Evolutionary conservation across 1,284 basidiomycete species (phyloP).

Genomic region (Leccinum subspadiceum): DNA sequence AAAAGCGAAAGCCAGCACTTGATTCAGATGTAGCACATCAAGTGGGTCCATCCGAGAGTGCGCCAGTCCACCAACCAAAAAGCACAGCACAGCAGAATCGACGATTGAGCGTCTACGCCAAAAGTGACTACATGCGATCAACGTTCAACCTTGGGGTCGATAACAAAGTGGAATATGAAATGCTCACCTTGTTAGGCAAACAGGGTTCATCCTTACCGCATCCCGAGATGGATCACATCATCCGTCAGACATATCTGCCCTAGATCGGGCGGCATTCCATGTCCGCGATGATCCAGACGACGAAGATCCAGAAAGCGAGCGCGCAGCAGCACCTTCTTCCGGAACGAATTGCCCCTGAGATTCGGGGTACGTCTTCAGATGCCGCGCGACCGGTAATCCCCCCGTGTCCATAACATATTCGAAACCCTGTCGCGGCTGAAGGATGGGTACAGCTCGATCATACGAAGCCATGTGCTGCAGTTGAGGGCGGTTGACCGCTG

Average conservation of each 20-base stretch:
- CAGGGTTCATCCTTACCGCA: not conserved
- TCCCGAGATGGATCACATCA: not conserved
- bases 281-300: conserved; percentile 25
- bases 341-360: not conserved
- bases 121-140: not conserved
- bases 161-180: not conserved
- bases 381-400: conserved; percentile 6
- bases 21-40: not conserved
- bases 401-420: conserved; percentile 15
- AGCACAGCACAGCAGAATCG: not conserved
- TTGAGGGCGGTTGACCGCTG: not conserved
- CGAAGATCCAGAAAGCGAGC: conserved; percentile 8
- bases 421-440: conserved; percentile 12
- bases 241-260: conserved; percentile 12
- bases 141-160: not conserved
- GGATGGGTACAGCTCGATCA: conserved; percentile 1
- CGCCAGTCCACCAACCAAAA: not conserved
- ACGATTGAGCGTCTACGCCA: not conserved
- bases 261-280: conserved; percentile 13
- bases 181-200: conserved; percentile 3
- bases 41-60: not conserved
- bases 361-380: conserved; percentile 2
- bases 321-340: not conserved
- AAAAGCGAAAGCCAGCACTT: not conserved
- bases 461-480: conserved; percentile 6